Percentiles rank a stretch among this genome's conserved stretches.
Conservation (phyloP, 2,329 filamentous ascomycete genomes). For the Furcasterigmium sp. region DNA sequence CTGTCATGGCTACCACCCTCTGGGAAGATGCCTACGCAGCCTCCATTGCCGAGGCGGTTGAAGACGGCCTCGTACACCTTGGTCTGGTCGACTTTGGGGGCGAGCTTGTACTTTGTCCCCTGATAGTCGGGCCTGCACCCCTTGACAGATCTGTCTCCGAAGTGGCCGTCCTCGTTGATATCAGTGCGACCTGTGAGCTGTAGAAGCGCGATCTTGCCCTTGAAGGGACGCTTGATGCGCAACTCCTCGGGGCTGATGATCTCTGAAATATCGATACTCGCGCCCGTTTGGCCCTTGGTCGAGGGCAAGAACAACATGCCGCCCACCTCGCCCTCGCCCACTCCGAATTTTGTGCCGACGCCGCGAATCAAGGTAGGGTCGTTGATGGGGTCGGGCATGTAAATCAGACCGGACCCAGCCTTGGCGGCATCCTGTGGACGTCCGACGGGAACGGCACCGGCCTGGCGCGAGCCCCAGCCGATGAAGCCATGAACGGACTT, state of each 20-base stretch:
- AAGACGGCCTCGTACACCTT: conserved; percentile 94
- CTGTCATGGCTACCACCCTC: conserved; percentile 96
- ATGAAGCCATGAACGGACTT: conserved; percentile 95
- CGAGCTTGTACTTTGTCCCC: conserved; percentile 80
- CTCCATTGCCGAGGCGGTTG: conserved; percentile 71
- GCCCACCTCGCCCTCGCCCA: conserved; percentile 63
- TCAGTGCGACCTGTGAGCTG: conserved; percentile 81
- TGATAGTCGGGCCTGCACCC: conserved; percentile 58
- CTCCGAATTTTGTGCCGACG: conserved; percentile 76
- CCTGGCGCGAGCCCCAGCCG: conserved; percentile 76
- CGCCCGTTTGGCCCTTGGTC: conserved; percentile 68
- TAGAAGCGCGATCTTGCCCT: conserved; percentile 64
- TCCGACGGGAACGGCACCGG: conserved; percentile 89
- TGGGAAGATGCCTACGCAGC: conserved; percentile 93
- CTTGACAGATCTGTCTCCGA: conserved; percentile 49
- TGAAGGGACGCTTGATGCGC: conserved; percentile 82
- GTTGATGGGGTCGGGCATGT: conserved; percentile 80
- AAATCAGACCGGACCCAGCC: conserved; percentile 72
- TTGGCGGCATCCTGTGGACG: conserved; percentile 86
- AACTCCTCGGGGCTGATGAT: conserved; percentile 78
- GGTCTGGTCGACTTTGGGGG: conserved; percentile 90
- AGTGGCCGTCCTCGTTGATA: conserved; percentile 60
- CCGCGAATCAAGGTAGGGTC: conserved; percentile 78
- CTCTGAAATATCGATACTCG: conserved; percentile 78
- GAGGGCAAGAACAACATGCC: conserved; percentile 85